Evolutionary conservation across 352 stramenopile species (phyloP).

Genomic region (Phytophthora ramorum): DNA sequence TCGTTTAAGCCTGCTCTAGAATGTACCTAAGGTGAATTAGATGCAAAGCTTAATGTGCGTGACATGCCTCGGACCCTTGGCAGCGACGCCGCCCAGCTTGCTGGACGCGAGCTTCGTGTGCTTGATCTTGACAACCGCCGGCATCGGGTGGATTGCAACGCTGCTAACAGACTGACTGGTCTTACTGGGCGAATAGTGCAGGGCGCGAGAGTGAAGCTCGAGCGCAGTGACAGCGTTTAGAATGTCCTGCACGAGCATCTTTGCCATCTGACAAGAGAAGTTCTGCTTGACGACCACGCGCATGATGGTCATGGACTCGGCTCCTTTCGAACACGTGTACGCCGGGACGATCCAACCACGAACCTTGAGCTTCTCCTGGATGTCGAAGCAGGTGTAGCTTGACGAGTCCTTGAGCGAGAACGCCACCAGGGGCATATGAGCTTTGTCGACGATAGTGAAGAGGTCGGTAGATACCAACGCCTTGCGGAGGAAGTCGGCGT

Average conservation of each 20-base stretch:
- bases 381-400: constrained; percentile 84
- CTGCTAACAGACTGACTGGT: constrained; percentile 48
- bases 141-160: constrained; percentile 53
- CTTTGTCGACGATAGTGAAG: constrained; percentile 86
- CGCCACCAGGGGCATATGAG: constrained; percentile 87
- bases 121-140: constrained; percentile 50
- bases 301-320: constrained; percentile 84
- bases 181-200: constrained; percentile 61
- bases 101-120: constrained; percentile 51
- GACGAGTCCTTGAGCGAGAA: constrained; percentile 75
- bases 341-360: constrained; percentile 87
- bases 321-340: constrained; percentile 79
- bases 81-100: not conserved
- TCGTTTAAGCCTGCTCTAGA: too few relatives aligned
- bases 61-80: constrained; percentile 8
- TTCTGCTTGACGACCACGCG: constrained; percentile 89
- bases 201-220: constrained; percentile 61
- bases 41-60: constrained; percentile 25
- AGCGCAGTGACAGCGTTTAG: constrained; percentile 73
- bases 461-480: constrained; percentile 68
- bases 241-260: constrained; percentile 85
- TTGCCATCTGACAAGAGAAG: constrained; percentile 80
- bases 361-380: constrained; percentile 81
- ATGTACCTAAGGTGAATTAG: constrained; percentile 1
- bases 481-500: constrained; percentile 73